Base-by-base conservation (phyloP, 225 moss, liverwort and hornwort species). In the Neckera pumila region DNA sequence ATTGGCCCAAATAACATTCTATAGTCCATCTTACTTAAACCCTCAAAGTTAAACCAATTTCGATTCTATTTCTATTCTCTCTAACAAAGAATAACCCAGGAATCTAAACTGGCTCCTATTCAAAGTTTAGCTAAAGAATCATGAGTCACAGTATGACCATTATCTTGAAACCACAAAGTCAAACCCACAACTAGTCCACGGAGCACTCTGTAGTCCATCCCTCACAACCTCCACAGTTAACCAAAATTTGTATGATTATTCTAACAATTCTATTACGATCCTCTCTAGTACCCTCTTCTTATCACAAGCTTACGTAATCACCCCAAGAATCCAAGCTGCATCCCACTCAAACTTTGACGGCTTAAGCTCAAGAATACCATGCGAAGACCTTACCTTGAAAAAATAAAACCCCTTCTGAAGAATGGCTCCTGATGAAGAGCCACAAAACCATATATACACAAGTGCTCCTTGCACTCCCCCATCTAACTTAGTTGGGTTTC, bases 401-500 rank as follows among this genome's bases (percentile, higher is more conserved):
- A 45, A 57, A 2, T 28, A 42, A 19, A 43, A 20, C 12, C 62
- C 23, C 33, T 28, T 57, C 26, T 18, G 43, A 63, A 75, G 11
- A 75, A 26, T 34, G 73, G 53, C 43, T 63, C n/a, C 65, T 64
- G 64, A 65, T 42, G 77, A 86, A 75, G 61, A 27, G 67, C 18
- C 66, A 49, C 36, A 79, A 36, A 31, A 30, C 25, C 84, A 84
- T 60, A 80, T 66, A 7, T 82, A 71, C 77, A 77, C 70, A 83
- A 63, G 10, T 26, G 31, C 62, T 25, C 30, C 58, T 58, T 6
- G 31, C n/a, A 60, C n/a, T 31, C 65, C 36, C 30, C 64, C 40
- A 17, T 27, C 69, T 91, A n/a, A n/a, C n/a, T n/a, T n/a, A 89
- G 42, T 82, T 86, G 65, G 90, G 88, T 86, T 90, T 92, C 75